These are phyloP conservation scores for Cercospora brassicicola DNA, from an alignment of 2,329 filamentous ascomycete genomes.

Conservation along the genomic window DNA sequence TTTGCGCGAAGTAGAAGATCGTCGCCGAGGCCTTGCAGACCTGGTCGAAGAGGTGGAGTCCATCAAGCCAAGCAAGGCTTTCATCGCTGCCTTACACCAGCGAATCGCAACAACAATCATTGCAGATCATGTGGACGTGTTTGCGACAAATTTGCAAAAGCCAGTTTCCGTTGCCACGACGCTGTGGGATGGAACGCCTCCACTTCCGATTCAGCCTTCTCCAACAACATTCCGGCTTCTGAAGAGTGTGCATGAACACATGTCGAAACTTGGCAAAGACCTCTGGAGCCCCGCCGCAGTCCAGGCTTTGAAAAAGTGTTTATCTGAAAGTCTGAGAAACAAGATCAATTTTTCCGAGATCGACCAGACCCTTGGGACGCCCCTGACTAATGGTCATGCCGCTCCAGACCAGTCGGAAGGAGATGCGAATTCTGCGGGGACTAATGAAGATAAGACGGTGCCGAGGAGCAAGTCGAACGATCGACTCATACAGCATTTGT, in stretches of 20 bases:
- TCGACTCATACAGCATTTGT: slow-evolving; percentile 43
- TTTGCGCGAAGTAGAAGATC: slow-evolving; percentile 69
- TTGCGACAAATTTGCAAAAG: slow-evolving; percentile 5
- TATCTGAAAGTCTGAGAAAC: slow-evolving; percentile 55
- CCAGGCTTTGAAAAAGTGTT: slow-evolving; percentile 58
- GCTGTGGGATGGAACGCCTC: slow-evolving; percentile 78
- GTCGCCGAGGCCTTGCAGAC: slow-evolving; percentile 52
- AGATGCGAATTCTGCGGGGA: slow-evolving; percentile 17
- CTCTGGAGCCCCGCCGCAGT: slow-evolving; percentile 76
- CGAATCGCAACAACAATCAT: slow-evolving; percentile 59
- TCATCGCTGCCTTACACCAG: slow-evolving; percentile 65
- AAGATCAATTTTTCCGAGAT: slow-evolving; percentile 39
- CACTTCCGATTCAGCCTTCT: slow-evolving; percentile 76
- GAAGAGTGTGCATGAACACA: slow-evolving; percentile 62
- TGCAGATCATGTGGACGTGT: slow-evolving; percentile 11
- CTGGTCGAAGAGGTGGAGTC: slow-evolving; percentile 10
- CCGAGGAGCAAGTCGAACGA: slow-evolving; percentile 8
- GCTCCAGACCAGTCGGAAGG: slow-evolving; percentile 21
- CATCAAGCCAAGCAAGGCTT: slow-evolving; percentile 40
- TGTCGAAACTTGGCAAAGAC: slow-evolving; percentile 72
- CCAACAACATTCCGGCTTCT: slow-evolving; percentile 72
- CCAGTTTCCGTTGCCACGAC: slow-evolving; percentile 51
- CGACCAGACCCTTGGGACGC: slow-evolving; percentile 19
- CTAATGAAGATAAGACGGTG: slow-evolving; percentile 12
- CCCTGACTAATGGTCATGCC: slow-evolving; percentile 23